A percentile compares a stretch with the other conserved stretches of the same genome.
phyloP scores from a whole-genome alignment of 1,284 basidiomycete species.

The Stygiomarasmius scandens region DNA sequence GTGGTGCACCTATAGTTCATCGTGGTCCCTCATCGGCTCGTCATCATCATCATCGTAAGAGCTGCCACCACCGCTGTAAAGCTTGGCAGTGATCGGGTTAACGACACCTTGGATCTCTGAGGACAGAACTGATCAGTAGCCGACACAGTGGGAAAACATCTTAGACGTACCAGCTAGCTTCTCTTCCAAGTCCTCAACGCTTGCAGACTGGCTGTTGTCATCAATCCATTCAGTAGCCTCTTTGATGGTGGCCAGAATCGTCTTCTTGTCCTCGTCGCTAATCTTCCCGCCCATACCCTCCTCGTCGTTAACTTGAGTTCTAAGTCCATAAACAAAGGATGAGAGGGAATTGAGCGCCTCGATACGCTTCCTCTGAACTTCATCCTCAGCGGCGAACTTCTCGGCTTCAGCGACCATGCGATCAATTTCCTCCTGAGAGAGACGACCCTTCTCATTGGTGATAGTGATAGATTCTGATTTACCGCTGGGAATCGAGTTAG shows the following conservation, averaged over 20 bases:
- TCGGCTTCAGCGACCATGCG: constrained; percentile 94
- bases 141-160: constrained; percentile 1
- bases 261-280: constrained; percentile 87
- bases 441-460: constrained; percentile 85
- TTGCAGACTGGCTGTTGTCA: constrained; percentile 74
- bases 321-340: constrained; percentile 81
- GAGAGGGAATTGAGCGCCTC: constrained; percentile 84
- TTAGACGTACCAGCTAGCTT: constrained; percentile 66
- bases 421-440: constrained; percentile 86
- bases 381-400: constrained; percentile 86
- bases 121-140: constrained; percentile 27
- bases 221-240: constrained; percentile 93
- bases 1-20: constrained; percentile 60
- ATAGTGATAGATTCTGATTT: constrained; percentile 89
- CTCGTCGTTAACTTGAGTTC: constrained; percentile 84
- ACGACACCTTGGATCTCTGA: constrained; percentile 74
- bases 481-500: constrained; percentile 50
- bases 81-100: constrained; percentile 78
- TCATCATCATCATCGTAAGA: constrained; percentile 54
- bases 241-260: constrained; percentile 81
- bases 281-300: constrained; percentile 92
- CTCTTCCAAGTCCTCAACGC: constrained; percentile 90
- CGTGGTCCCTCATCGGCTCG: constrained; percentile 61
- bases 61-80: constrained; percentile 58
- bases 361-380: constrained; percentile 85